Conservation (phyloP, 495 filamentous ascomycete genomes). For the Cryomyces minteri region DNA sequence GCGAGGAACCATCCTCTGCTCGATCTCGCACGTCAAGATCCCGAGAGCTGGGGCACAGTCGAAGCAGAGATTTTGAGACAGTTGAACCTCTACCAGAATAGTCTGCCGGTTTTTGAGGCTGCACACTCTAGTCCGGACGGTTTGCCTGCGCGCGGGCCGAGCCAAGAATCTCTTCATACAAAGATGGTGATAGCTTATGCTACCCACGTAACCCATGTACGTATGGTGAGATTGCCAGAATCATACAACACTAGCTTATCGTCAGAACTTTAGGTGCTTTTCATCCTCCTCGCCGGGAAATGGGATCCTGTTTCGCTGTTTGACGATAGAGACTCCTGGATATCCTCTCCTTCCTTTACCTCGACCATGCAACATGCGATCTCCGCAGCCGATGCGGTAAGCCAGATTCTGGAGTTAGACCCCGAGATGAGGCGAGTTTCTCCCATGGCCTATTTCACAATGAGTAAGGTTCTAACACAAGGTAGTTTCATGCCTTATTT, state of each 20-base stretch:
- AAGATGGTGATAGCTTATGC: conserved; percentile 8
- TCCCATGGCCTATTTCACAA: too few relatives aligned
- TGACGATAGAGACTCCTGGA: conserved; percentile 39
- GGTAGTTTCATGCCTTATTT: conserved; percentile 40
- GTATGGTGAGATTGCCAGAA: too few relatives aligned
- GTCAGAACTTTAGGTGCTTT: conserved; percentile 11
- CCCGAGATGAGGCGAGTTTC: conserved; percentile 22
- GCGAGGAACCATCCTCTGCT: conserved; percentile 10
- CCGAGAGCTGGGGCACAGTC: conserved; percentile 4
- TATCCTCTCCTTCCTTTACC: conserved; percentile 32
- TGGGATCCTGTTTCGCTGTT: conserved; percentile 41
- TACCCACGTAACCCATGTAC: conserved; percentile 35
- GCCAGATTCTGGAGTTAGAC: conserved; percentile 33
- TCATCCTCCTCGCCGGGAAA: conserved; percentile 37
- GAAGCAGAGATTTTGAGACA: conserved; percentile 9
- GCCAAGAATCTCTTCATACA: conserved; percentile 2
- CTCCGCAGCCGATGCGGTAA: conserved; percentile 32
- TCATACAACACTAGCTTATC: too few relatives aligned
- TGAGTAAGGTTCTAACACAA: too few relatives aligned
- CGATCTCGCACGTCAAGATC: conserved; percentile 5
- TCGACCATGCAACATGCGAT: conserved; percentile 34
- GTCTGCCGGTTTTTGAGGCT: neutral
- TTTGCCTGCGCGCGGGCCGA: neutral
- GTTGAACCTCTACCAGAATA: neutral
- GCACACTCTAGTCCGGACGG: neutral